Conservation (phyloP, 2,329 filamentous ascomycete genomes). For the Penicillium oxalicum region DNA sequence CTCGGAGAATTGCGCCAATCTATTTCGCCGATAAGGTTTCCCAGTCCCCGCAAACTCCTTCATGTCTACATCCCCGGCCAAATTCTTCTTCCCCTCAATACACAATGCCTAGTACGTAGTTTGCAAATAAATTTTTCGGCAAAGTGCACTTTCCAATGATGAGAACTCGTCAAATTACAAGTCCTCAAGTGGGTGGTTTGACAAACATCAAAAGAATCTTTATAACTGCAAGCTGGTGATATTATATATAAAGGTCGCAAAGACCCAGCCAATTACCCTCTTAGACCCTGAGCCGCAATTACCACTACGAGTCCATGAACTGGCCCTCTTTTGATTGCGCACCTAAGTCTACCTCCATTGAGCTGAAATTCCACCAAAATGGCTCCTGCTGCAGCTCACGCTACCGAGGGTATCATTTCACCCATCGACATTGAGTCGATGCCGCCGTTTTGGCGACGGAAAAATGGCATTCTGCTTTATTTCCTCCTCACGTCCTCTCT, state of each 20-base stretch:
- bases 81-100: not conserved
- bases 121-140: too few species aligned
- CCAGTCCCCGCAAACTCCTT: not conserved
- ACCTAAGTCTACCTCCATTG: not conserved
- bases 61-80: not conserved
- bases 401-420: slow-evolving; percentile 17
- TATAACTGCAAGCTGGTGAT: too few species aligned
- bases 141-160: too few species aligned
- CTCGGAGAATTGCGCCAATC: not conserved
- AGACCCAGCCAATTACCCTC: too few species aligned
- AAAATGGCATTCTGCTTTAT: slow-evolving; percentile 42
- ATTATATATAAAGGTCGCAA: too few species aligned
- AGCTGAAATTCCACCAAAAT: slow-evolving; percentile 1
- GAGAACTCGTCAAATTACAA: too few species aligned
- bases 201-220: too few species aligned
- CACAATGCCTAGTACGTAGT: not conserved
- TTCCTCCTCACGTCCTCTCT: slow-evolving; percentile 42
- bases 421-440: slow-evolving; percentile 18
- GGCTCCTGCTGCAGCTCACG: slow-evolving; percentile 22
- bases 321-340: not conserved
- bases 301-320: too few species aligned
- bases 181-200: too few species aligned
- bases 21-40: not conserved
- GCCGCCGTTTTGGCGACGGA: slow-evolving; percentile 22
- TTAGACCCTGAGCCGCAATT: too few species aligned